Percentiles rank a stretch among this genome's conserved stretches.
Evolutionary conservation across 2,329 filamentous ascomycete species (phyloP).

Genomic region (Akanthomyces lecanii): DNA sequence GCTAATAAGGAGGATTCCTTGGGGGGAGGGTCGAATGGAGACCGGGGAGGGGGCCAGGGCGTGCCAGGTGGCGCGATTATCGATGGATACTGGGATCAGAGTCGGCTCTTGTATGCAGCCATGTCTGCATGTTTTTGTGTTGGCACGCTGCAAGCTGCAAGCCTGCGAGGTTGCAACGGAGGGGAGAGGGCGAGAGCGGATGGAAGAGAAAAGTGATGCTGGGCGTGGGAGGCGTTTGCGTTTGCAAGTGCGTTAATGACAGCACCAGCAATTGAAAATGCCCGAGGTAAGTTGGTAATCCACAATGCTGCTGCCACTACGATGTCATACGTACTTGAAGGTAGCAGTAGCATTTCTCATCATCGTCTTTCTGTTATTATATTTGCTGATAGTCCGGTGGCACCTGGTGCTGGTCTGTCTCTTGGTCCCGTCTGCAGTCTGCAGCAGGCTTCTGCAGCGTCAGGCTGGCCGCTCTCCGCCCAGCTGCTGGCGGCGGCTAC

Average conservation of each 20-base stretch:
- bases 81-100: not conserved
- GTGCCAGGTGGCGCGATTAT: constrained; percentile 7
- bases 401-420: no score
- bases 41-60: not conserved
- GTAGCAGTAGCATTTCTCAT: no score
- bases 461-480: not conserved
- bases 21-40: not conserved
- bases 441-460: not conserved
- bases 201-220: not conserved
- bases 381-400: no score
- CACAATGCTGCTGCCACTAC: no score
- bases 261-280: no score
- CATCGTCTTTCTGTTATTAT: no score
- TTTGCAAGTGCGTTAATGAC: not conserved
- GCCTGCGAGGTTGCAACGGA: not conserved
- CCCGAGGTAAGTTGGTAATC: not conserved
- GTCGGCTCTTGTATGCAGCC: constrained; percentile 5
- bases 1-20: constrained; percentile 1
- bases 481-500: not conserved
- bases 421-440: no score
- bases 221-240: not conserved
- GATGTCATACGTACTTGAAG: no score
- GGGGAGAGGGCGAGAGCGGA: no score
- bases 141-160: not conserved
- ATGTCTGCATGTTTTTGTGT: constrained; percentile 3